Evolutionary conservation across 352 stramenopile genomes (phyloP).

Genomic region (Peronospora belbahrii): DNA sequence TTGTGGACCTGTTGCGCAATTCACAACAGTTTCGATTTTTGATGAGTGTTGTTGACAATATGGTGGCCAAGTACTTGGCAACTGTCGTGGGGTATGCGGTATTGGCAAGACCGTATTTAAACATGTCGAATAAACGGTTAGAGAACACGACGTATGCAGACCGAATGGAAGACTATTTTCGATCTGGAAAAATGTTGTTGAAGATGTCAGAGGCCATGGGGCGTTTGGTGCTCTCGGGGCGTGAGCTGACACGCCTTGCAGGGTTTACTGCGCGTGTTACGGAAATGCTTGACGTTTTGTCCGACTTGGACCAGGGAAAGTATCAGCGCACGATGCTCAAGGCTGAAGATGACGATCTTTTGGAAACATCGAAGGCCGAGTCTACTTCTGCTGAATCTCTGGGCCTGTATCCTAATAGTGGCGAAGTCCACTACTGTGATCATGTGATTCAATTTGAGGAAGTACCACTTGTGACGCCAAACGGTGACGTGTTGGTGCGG

Average conservation of each 20-base stretch:
- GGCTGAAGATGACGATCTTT: constrained; percentile 26
- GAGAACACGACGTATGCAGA: constrained; percentile 61
- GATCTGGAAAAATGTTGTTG: constrained; percentile 79
- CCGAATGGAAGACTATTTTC: constrained; percentile 82
- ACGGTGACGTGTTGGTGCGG: constrained; percentile 80
- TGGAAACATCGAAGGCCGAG: constrained; percentile 13
- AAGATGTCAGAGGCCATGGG: constrained; percentile 83
- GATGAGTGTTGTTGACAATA: constrained; percentile 75
- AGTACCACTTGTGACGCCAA: constrained; percentile 84
- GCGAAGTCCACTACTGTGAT: constrained; percentile 42
- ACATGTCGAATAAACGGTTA: constrained; percentile 44
- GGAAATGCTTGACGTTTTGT: constrained; percentile 73
- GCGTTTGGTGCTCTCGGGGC: constrained; percentile 73
- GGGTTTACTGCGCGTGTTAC: constrained; percentile 72
- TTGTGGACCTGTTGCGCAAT: constrained; percentile 59
- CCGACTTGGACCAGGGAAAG: constrained; percentile 49
- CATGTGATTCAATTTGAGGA: constrained; percentile 85
- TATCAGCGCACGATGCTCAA: constrained; percentile 78
- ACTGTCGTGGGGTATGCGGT: constrained; percentile 78
- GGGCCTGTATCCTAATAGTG: constrained; percentile 55
- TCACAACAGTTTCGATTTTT: constrained; percentile 84
- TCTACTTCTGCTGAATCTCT: constrained; percentile 40
- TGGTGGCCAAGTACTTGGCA: constrained; percentile 84
- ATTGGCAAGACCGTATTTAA: constrained; percentile 65
- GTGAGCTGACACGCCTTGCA: constrained; percentile 76